These are phyloP conservation scores for Chrysanthemum makinoi DNA, from an alignment of 129 eudicot species.

Conservation along the genomic window DNA sequence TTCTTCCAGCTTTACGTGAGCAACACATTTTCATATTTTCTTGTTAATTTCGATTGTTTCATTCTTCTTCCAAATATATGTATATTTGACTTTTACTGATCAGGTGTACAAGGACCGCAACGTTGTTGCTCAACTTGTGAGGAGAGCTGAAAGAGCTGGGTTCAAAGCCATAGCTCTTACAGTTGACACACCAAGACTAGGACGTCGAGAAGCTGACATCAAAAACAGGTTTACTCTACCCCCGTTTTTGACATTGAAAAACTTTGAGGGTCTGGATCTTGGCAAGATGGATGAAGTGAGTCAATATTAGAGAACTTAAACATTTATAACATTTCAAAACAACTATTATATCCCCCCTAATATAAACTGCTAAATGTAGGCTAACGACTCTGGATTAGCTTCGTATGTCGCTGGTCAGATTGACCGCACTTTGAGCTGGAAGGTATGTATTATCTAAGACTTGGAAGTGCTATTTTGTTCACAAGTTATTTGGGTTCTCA, in stretches of 20 bases:
- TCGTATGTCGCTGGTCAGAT: conserved; percentile 86
- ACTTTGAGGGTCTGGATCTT: conserved; percentile 76
- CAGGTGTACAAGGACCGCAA: conserved; percentile 83
- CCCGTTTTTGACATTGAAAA: conserved; percentile 70
- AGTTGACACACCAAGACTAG: conserved; percentile 84
- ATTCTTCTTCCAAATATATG: background rate
- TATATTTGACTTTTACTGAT: background rate
- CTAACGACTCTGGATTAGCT: conserved; percentile 79
- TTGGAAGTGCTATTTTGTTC: too few species aligned
- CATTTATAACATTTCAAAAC: background rate
- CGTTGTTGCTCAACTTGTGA: conserved; percentile 74
- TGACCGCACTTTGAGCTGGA: conserved; percentile 90
- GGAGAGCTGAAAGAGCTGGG: conserved; percentile 82
- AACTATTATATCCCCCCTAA: background rate
- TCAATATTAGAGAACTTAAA: background rate
- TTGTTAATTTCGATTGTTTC: background rate
- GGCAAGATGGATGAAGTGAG: conserved; percentile 90
- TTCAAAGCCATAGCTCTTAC: conserved; percentile 88
- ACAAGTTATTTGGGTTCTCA: too few species aligned
- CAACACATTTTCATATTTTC: background rate
- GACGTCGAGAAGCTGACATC: conserved; percentile 85
- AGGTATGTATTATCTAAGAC: conserved; percentile 34
- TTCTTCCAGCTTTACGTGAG: conserved; percentile 94
- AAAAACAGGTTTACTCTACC: conserved; percentile 85
- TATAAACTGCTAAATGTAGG: conserved; percentile 38